These are phyloP conservation scores for Cladosporium sp. DNA, from an alignment of 2,329 filamentous ascomycete genomes.

Conservation along the genomic window DNA sequence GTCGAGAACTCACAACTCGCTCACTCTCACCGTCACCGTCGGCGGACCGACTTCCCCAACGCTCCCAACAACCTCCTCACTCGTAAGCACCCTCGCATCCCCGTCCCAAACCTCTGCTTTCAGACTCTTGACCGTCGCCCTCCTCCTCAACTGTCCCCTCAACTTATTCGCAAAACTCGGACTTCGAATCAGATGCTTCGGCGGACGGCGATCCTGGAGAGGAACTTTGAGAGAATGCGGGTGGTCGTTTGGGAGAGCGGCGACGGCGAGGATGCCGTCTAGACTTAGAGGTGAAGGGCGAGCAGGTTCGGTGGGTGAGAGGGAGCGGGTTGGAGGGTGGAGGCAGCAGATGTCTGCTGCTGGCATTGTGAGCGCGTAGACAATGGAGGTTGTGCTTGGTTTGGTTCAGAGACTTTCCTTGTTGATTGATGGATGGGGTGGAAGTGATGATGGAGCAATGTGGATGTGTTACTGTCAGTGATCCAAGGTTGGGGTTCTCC, in stretches of 20 bases:
- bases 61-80: constrained; percentile 22
- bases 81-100: constrained; percentile 37
- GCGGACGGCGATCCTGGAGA: constrained; percentile 16
- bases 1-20: constrained; percentile 7
- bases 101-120: constrained; percentile 29
- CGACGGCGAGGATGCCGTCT: constrained; percentile 30
- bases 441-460: constrained; percentile 9
- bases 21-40: neutral
- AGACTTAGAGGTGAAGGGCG: constrained; percentile 11
- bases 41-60: neutral
- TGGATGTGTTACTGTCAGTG: neutral
- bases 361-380: neutral
- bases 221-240: constrained; percentile 31
- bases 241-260: constrained; percentile 34
- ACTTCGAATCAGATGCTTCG: constrained; percentile 27
- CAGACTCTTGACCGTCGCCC: constrained; percentile 20
- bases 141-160: constrained; percentile 25
- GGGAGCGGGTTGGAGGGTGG: constrained; percentile 26
- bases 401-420: neutral
- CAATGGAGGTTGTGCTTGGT: neutral
- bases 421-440: neutral
- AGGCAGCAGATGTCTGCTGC: constrained; percentile 25
- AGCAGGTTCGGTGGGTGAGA: constrained; percentile 20
- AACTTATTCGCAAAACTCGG: constrained; percentile 31
- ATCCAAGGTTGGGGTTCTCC: constrained; percentile 3